Base-by-base conservation (phyloP, 2,329 filamentous ascomycete genomes). In the Neophaeococcomyces mojaviensis region DNA sequence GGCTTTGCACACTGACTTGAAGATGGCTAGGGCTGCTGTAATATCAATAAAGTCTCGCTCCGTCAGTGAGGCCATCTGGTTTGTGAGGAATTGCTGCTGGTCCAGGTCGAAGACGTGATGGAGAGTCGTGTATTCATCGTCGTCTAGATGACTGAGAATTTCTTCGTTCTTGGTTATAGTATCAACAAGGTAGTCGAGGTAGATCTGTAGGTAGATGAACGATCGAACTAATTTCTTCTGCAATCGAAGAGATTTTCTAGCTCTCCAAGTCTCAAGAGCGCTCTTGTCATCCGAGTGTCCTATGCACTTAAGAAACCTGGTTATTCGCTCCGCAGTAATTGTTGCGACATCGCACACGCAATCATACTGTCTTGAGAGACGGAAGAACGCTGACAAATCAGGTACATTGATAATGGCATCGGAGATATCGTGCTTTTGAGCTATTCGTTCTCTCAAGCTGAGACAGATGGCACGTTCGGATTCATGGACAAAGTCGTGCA, bases 401-500 rank as follows among this genome's bases (percentile, higher is more conserved):
- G 20, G 35, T 9, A 39, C 18, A 9, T n/a, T 31, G 31, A 43
- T 28, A 8, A 35, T 20, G 31, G 38, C 22, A n/a, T 40, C 15
- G 18, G 26, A 37, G n/a, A 37, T 8, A 24, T 28, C 38, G 24
- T 49, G 34, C 19, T n/a, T 5, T 12, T 30, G 22, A 18, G 36
- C 20, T 4, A 49, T n/a, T 5, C 33, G 40, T 8, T 43, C 31
- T 12, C 13, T 16, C n/a, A 45, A 39, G 16, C 30, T 31, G 16
- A 39, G 18, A 31, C 47, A 49, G n/a, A 49, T 35, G 18, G 34
- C 22, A 15, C 33, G 18, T 16, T 46, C 44, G 13, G 37, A 30
- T 7, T 42, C 39, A 33, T 49, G 47, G 15, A 49, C 34, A 15
- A 46, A 24, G 8, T 49, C 28, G 22, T 49, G 47, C 6, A 46